Percentiles rank a stretch among this genome's conserved stretches.
Evolutionary conservation across 78 protist genomes (phyloP).

Genomic region (slime mould (Dictyostelium discoideum)): DNA sequence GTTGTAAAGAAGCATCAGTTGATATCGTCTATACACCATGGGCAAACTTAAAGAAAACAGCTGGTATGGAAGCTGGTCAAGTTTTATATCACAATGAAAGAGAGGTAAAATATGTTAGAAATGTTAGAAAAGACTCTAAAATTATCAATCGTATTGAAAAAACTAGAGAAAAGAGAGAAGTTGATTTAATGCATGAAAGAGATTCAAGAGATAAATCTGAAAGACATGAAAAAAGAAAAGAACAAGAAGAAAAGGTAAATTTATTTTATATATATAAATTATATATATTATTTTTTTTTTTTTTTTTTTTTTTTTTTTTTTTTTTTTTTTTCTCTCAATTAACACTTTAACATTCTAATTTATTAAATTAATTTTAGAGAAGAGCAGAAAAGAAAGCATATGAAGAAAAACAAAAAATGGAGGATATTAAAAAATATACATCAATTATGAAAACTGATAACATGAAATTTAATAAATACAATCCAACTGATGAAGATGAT

Average conservation of each 20-base stretch:
- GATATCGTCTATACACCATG: conserved; percentile 94
- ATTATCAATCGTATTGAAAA: conserved; percentile 75
- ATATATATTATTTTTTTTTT: background rate
- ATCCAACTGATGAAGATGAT: conserved; percentile 62
- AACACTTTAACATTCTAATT: background rate
- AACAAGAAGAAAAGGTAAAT: conserved; percentile 3
- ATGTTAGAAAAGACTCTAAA: conserved; percentile 27
- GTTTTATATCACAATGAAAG: conserved; percentile 86
- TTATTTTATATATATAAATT: no score
- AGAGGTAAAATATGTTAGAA: conserved; percentile 24
- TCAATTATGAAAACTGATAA: conserved; percentile 67
- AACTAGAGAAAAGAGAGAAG: conserved; percentile 67
- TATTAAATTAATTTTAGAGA: background rate
- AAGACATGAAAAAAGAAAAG: conserved; percentile 31
- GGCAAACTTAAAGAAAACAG: conserved; percentile 94
- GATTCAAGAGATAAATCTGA: conserved; percentile 55
- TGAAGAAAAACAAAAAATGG: conserved; percentile 61
- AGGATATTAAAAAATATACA: conserved; percentile 58
- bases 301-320: background rate
- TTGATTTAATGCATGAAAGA: conserved; percentile 42
- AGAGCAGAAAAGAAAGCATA: conserved; percentile 48
- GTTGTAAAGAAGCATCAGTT: conserved; percentile 83
- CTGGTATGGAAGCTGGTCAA: conserved; percentile 96
- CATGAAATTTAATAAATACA: conserved; percentile 71
- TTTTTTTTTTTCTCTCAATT: background rate